Base-by-base conservation (phyloP, 129 eudicot genomes). In the Flaveria trinervia region DNA sequence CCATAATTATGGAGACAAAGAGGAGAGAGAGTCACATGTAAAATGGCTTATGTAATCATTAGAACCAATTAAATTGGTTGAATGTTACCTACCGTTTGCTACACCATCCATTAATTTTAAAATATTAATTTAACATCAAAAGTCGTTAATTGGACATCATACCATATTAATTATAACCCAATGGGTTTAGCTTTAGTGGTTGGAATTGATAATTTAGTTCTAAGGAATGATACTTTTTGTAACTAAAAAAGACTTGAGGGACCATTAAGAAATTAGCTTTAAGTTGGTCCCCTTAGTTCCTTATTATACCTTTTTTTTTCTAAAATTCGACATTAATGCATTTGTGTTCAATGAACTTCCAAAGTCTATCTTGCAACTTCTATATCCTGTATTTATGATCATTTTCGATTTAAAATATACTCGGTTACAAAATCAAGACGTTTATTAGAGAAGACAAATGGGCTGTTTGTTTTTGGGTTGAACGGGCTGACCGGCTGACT, bases 131-230 rank as follows among this genome's bases (percentile, higher is more conserved):
- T 79, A 43, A 71, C 72, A 71, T 71, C 71, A 43, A 79, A 73
- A 78, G 82, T 78, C 71, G 71, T 70, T 78, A 78, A 78, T 60
- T 39, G 26, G 73, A 50, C 65, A 64, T 64, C 65, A 75, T 75
- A 36, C 3, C 71, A 28, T 16, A 20, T 20, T 73, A 55, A 44
- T 9, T 44, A 44, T 44, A 44, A 36, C 54, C 67, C 74, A 66
- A 65, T 66, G 22, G 22, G 9, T 52, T 12, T 48, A 9, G 52
- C 52, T 48, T 48, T 48, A 48, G 14, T 48, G 52, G 52, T 12
- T 48, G 16, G 52, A 48, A 48, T 36, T 36, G 17, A 5, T 46
- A 26, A 23, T 62, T 28, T 62, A 11, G 8, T 65, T 75, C 30
- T 33, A 46, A 49, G 28, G 16, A 51, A 65, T 18, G 73, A 16